Evolutionary conservation across 177 flowering plant genomes (phyloP).

Genomic region (Vitis hybrid): DNA sequence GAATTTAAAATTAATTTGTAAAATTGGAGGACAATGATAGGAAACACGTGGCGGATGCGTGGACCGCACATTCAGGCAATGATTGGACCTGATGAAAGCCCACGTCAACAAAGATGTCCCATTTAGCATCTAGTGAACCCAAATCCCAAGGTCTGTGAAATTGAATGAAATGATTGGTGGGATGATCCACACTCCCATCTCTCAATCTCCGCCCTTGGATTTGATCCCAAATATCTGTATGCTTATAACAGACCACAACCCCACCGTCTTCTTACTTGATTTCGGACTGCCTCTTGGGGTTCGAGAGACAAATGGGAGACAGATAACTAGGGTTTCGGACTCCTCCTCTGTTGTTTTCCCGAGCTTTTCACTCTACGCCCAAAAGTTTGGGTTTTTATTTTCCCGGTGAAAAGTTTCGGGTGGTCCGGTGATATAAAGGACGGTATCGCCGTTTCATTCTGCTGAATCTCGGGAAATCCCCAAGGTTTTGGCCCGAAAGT

Average conservation of each 20-base stretch:
- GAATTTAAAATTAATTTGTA: too few species aligned
- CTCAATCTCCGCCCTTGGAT: slow-evolving; percentile 11
- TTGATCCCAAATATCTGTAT: not conserved
- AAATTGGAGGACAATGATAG: not conserved
- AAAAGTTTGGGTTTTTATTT: not conserved
- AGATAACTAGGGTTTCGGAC: not conserved
- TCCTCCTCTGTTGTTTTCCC: not conserved
- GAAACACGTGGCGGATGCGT: not conserved
- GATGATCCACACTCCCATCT: too few species aligned
- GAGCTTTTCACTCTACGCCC: not conserved
- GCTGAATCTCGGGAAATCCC: too few species aligned
- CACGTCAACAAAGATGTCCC: slow-evolving; percentile 19
- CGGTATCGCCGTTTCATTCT: not conserved
- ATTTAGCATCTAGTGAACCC: too few species aligned
- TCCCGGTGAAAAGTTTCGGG: not conserved
- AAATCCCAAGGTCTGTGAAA: too few species aligned
- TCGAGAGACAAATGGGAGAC: not conserved
- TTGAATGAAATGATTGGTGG: too few species aligned
- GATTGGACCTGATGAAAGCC: slow-evolving; percentile 6
- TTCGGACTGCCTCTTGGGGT: not conserved
- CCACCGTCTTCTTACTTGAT: too few species aligned
- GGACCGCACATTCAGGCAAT: slow-evolving; percentile 22
- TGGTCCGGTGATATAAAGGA: too few species aligned
- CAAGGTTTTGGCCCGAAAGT: not conserved
- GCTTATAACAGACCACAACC: not conserved